Conservation (phyloP, 768 basidiomycete species). For the Hygrocybe punicea region DNA sequence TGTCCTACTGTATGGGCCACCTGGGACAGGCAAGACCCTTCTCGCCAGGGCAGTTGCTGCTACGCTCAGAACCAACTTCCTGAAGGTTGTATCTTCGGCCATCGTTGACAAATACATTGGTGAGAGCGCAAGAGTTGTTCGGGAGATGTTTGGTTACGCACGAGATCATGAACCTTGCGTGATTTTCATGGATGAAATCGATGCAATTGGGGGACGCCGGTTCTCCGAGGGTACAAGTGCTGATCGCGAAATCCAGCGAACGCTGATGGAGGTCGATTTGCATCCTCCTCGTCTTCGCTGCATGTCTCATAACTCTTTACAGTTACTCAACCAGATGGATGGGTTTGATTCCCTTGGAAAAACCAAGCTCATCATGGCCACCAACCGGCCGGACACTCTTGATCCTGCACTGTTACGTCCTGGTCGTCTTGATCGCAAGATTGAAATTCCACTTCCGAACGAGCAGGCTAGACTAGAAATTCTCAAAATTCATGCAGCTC, state of each 20-base stretch:
- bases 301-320: background rate
- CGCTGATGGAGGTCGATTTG: conserved; percentile 80
- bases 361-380: conserved; percentile 99
- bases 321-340: conserved; percentile 99
- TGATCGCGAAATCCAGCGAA: conserved; percentile 97
- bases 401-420: conserved; percentile 96
- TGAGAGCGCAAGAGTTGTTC: conserved; percentile 90
- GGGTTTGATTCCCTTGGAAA: conserved; percentile 95
- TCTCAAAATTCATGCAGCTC: conserved; percentile 92
- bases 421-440: conserved; percentile 93
- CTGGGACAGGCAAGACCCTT: conserved; percentile 94
- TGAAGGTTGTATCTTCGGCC: conserved; percentile 97
- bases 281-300: background rate
- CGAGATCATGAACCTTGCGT: conserved; percentile 97
- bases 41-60: conserved; percentile 95
- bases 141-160: conserved; percentile 99
- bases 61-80: conserved; percentile 91
- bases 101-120: conserved; percentile 99
- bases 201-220: conserved; percentile 88
- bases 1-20: conserved; percentile 93
- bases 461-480: conserved; percentile 96
- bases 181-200: conserved; percentile 98
- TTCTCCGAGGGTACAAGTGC: conserved; percentile 96
- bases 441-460: conserved; percentile 96
- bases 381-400: conserved; percentile 95